Evolutionary conservation across 2,329 filamentous ascomycete species (phyloP).

Genomic region (Neofusicoccum parvum): DNA sequence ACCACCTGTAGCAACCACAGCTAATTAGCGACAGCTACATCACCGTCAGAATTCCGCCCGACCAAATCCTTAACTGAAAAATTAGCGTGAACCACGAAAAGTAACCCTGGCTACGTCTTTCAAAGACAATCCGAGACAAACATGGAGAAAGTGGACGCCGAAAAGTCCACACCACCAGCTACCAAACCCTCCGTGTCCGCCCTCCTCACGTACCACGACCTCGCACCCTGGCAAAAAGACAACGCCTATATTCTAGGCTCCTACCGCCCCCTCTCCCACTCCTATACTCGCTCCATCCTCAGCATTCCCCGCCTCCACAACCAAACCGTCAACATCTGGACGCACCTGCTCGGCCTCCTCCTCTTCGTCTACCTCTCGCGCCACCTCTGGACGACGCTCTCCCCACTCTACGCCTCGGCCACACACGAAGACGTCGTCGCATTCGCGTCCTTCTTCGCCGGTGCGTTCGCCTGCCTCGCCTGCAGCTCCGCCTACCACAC

Average conservation of each 20-base stretch:
- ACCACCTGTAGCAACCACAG: too few species aligned
- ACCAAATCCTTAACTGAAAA: not conserved
- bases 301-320: constrained; percentile 69
- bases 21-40: too few species aligned
- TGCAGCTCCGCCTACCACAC: constrained; percentile 74
- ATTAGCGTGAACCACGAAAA: too few species aligned
- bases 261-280: constrained; percentile 65
- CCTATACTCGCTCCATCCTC: constrained; percentile 59
- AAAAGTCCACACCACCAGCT: too few species aligned
- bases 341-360: constrained; percentile 56
- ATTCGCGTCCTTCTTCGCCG: constrained; percentile 42
- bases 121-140: not conserved
- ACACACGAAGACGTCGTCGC: constrained; percentile 38
- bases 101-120: too few species aligned
- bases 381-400: constrained; percentile 29
- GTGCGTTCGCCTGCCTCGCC: constrained; percentile 47
- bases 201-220: constrained; percentile 29
- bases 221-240: constrained; percentile 55
- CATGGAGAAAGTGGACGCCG: not conserved
- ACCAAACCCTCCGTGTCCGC: not conserved
- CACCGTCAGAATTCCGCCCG: too few species aligned
- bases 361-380: constrained; percentile 27
- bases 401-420: constrained; percentile 36
- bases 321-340: constrained; percentile 72
- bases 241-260: constrained; percentile 69